Percentiles rank a stretch among this genome's conserved stretches.
These are phyloP conservation scores for Vicia sativa DNA, from an alignment of 306 rosid genomes.

Conservation along the genomic window DNA sequence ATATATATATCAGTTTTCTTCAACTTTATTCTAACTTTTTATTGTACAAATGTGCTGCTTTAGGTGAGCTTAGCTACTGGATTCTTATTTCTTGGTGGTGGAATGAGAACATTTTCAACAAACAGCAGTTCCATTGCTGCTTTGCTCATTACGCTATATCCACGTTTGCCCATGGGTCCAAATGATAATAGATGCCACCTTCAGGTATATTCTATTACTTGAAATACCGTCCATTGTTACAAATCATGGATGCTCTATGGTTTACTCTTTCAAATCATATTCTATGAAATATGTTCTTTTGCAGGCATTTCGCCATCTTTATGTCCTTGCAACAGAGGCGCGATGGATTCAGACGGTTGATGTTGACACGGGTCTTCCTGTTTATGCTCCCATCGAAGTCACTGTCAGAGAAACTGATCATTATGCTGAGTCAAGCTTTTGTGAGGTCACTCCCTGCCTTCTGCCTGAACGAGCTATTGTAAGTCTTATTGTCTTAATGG, in stretches of 20 bases:
- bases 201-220: constrained; percentile 62
- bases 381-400: constrained; percentile 89
- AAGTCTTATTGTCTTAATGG: constrained; percentile 46
- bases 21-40: constrained; percentile 29
- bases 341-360: constrained; percentile 98
- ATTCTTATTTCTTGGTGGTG: constrained; percentile 98
- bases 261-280: constrained; percentile 20
- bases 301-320: constrained; percentile 96
- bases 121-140: constrained; percentile 87
- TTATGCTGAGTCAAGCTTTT: constrained; percentile 91
- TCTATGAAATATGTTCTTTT: constrained; percentile 43
- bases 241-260: neutral
- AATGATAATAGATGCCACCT: constrained; percentile 96
- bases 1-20: constrained; percentile 5
- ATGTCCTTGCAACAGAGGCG: constrained; percentile 94
- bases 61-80: constrained; percentile 96
- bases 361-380: constrained; percentile 95
- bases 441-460: constrained; percentile 96
- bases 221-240: constrained; percentile 16
- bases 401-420: constrained; percentile 83
- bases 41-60: constrained; percentile 33
- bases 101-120: constrained; percentile 91
- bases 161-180: constrained; percentile 95
- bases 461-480: constrained; percentile 89
- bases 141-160: constrained; percentile 88